These are phyloP conservation scores for Pseudozyma hubeiensis DNA, from an alignment of 1,284 basidiomycete genomes.

Conservation along the genomic window DNA sequence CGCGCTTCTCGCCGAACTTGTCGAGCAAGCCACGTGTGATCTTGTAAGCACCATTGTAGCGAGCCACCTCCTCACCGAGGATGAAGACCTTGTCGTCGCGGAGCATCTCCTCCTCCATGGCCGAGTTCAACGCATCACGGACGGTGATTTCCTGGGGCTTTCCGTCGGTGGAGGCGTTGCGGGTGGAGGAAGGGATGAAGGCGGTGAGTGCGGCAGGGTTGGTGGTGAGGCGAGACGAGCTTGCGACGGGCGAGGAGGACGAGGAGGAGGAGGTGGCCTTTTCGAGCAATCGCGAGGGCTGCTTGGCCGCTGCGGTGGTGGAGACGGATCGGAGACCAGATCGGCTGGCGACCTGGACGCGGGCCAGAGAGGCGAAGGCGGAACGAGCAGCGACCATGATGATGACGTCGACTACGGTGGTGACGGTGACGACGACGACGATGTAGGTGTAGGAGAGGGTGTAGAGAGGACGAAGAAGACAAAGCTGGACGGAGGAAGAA, in stretches of 20 bases:
- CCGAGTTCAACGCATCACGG: conserved; percentile 94
- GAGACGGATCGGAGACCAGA: conserved; percentile 37
- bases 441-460: neutral
- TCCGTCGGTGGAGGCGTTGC: conserved; percentile 54
- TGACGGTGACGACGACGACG: conserved; percentile 2
- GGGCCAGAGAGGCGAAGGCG: conserved; percentile 51
- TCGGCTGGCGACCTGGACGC: conserved; percentile 32
- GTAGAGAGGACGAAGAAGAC: conserved; percentile 4
- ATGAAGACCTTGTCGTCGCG: conserved; percentile 95
- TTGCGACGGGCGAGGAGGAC: conserved; percentile 27
- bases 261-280: conserved; percentile 17
- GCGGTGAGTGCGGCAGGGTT: conserved; percentile 47
- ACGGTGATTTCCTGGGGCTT: conserved; percentile 84
- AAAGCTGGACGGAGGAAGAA: conserved; percentile 7
- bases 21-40: conserved; percentile 85
- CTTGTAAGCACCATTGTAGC: conserved; percentile 99
- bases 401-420: neutral
- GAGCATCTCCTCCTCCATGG: conserved; percentile 99
- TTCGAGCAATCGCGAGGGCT: conserved; percentile 45
- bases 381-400: conserved; percentile 48
- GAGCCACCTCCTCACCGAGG: conserved; percentile 97
- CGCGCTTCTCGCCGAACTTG: conserved; percentile 99
- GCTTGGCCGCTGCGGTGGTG: conserved; percentile 41
- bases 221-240: conserved; percentile 50
- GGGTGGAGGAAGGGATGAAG: conserved; percentile 45